Base-by-base conservation (phyloP, 2,329 filamentous ascomycete genomes). In the Didymella glomerata region DNA sequence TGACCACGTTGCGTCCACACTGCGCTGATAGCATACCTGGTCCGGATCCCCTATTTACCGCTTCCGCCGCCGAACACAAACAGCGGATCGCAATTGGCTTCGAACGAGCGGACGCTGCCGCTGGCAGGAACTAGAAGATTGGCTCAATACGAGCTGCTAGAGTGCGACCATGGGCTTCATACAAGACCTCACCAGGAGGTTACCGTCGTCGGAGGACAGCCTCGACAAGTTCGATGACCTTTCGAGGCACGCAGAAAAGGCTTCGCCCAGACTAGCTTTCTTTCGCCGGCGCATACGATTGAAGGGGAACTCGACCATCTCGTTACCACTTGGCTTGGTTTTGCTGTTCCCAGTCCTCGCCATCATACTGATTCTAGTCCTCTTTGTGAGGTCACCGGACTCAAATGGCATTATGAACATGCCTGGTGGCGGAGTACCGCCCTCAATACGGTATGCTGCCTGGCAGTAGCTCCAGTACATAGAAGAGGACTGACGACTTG, bases 341-440 rank as follows among this genome's bases (percentile, higher is more conserved):
- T 85, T 99, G 67, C 82, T 98, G 68, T 98, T 98, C 76, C 95
- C 95, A 66, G 87, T 90, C 76, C 89, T 97, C 76, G 91, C 97
- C 72, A 86, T 98, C 80, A 85, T 97, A 71, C 85, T 97, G 77
- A 96, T 98, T 77, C 82, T 98, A 65, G 83, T 97, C 71, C 86
- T 99, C 61, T 93, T 98, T 76, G 86, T 96, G 73, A 88, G 90
- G 74, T 93, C 97, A 81, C 92, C 94, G 59, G 90, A 89, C 75
- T 92, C 90, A 32, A 86, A 91, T 11, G 92, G 90, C 54, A 87
- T 89, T 62, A 91, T 96, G 78, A 80, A 97, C 74, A 92, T 96
- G 83, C 93, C 94, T 46, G 90, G 91, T 58, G 90, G 91, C 60
- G 93, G 93, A 45, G 88, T 92, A 55, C 93, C 94, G 65, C 94